Base-by-base conservation (phyloP, 1,284 basidiomycete species). In the Cryptococcus jaspeensis region DNA sequence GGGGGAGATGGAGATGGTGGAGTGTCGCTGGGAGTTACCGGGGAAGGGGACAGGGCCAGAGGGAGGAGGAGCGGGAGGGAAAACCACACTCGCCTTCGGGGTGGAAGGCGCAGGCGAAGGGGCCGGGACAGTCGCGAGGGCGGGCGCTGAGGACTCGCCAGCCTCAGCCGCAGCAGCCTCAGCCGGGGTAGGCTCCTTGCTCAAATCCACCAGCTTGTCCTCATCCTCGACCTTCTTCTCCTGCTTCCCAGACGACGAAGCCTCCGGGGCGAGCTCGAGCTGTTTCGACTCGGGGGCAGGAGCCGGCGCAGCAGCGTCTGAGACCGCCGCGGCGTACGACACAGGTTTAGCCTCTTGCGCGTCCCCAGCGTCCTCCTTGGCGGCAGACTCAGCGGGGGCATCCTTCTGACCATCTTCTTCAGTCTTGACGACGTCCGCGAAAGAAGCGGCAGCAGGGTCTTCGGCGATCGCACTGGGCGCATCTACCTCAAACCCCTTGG, bases 341-440 rank as follows among this genome's bases (percentile, higher is more conserved):
- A n/a, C 39, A 2, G 50, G 23, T 37, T 52, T 18, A 5, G 41
- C 23, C n/a, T 25, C 36, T 44, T 18, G 15, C 16, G 16, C n/a
- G 15, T 2, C 22, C 5, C 23, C 51, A n/a, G 13, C 37, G 16
- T 49, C 13, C 16, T 18, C 16, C n/a, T 1, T n/a, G 1, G 13
- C 43, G 1, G 13, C 43, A n/a, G 42, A 3, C 11, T 3, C 40
- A 5, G 5, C 12, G 5, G 28, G 39, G 25, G 50, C 55, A 37
- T 52, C 55, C 28, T 32, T 32, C 4, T 4, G 28, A 9, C 15
- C 44, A n/a, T 53, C 28, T 5, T 22, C 2, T n/a, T 41, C 2
- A n/a, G 39, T 8, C 32, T 59, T 59, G 38, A 55, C 58, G 15
- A 50, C 48, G 18, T 51, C 55, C 1, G 62, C 62, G 41, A 59